phyloP scores from a whole-genome alignment of 768 basidiomycete genomes.

The Xanthoconium purpureum region DNA sequence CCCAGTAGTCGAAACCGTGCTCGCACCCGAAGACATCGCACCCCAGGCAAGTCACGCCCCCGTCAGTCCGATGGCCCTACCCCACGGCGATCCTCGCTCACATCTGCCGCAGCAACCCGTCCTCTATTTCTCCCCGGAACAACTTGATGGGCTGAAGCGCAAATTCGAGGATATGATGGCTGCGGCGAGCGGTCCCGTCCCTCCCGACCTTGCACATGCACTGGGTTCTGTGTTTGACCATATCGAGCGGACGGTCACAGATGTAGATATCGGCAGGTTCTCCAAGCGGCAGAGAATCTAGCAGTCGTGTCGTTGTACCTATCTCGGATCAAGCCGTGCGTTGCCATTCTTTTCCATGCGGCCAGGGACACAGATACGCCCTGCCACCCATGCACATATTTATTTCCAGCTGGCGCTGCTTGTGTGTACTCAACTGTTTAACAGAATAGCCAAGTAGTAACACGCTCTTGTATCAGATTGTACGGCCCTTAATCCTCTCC shows the following conservation, averaged over 20 bases:
- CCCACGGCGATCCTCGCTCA: background rate
- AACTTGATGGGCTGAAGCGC: constrained; percentile 29
- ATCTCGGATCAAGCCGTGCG: background rate
- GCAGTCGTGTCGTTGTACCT: background rate
- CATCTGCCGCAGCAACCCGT: constrained; percentile 15
- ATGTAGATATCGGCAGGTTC: constrained; percentile 23
- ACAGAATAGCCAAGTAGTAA: background rate
- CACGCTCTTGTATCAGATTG: constrained; percentile 14
- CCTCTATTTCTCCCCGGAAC: constrained; percentile 32
- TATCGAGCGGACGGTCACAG: constrained; percentile 30
- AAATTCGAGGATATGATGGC: constrained; percentile 33
- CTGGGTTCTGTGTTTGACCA: constrained; percentile 34
- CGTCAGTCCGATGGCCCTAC: constrained; percentile 7
- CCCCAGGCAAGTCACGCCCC: constrained; percentile 15
- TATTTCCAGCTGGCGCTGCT: background rate
- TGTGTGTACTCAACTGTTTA: constrained; percentile 1
- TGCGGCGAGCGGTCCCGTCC: constrained; percentile 29
- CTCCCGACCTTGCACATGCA: constrained; percentile 31
- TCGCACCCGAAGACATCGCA: constrained; percentile 17
- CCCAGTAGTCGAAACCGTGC: constrained; percentile 11
- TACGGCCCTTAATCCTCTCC: constrained; percentile 10
- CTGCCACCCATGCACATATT: background rate
- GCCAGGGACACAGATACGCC: background rate
- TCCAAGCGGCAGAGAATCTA: constrained; percentile 29
- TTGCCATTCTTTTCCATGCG: background rate